Evolutionary conservation across 495 filamentous ascomycete genomes (phyloP).

Genomic region (Rhizodiscina lignyota): DNA sequence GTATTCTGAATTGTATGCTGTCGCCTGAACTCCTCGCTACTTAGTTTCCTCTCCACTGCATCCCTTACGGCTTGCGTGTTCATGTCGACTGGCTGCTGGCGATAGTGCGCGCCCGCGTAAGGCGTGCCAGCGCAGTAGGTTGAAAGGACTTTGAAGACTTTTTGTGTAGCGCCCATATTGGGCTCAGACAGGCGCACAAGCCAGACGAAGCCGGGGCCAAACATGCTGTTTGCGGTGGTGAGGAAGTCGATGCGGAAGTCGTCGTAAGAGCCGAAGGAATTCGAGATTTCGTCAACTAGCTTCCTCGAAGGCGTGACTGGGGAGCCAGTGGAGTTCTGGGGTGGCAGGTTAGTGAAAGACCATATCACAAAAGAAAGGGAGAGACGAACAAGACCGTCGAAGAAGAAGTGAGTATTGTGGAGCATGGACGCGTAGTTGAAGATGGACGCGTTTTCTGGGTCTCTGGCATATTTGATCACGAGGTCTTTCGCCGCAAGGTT

Average conservation of each 20-base stretch:
- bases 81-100: slow-evolving; percentile 65
- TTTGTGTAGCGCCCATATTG: slow-evolving; percentile 10
- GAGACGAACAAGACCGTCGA: slow-evolving; percentile 41
- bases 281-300: slow-evolving; percentile 24
- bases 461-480: slow-evolving; percentile 58
- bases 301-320: slow-evolving; percentile 18
- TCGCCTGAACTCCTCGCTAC: not conserved
- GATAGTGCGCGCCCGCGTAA: slow-evolving; percentile 67
- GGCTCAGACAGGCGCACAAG: slow-evolving; percentile 34
- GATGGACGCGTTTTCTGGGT: slow-evolving; percentile 52
- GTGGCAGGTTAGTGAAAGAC: too few species aligned
- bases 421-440: slow-evolving; percentile 97
- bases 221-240: slow-evolving; percentile 74
- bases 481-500: slow-evolving; percentile 44
- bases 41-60: not conserved
- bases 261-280: slow-evolving; percentile 63
- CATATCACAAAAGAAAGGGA: slow-evolving; percentile 16
- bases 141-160: slow-evolving; percentile 62
- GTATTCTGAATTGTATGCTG: slow-evolving; percentile 1
- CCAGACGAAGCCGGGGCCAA: slow-evolving; percentile 95
- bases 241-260: slow-evolving; percentile 66
- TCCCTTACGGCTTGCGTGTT: slow-evolving; percentile 36
- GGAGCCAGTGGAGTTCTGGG: slow-evolving; percentile 32
- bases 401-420: slow-evolving; percentile 95
- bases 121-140: slow-evolving; percentile 90